A percentile compares a stretch with the other conserved stretches of the same genome.
Evolutionary conservation across 1,284 basidiomycete genomes (phyloP).

Genomic region (Irpex lacteus): DNA sequence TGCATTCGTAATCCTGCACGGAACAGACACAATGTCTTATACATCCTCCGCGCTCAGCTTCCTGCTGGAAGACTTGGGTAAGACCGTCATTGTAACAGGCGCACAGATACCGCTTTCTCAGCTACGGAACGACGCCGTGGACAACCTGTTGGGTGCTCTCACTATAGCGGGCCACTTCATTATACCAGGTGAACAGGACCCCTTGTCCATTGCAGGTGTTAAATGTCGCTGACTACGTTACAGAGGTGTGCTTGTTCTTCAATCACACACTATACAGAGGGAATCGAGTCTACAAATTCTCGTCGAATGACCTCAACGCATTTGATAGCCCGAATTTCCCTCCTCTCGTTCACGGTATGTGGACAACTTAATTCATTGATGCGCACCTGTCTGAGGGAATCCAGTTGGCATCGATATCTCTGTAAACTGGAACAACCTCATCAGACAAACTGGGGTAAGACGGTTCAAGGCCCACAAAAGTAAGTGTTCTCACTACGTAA

Average conservation of each 20-base stretch:
- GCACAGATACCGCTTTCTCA: constrained; percentile 91
- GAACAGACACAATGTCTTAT: constrained; percentile 93
- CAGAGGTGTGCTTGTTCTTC: constrained; percentile 85
- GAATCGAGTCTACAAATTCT: constrained; percentile 83
- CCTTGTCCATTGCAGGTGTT: no score
- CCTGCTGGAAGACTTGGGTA: constrained; percentile 87
- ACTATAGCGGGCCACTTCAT: constrained; percentile 87
- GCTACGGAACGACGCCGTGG: constrained; percentile 85
- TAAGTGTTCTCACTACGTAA: constrained; percentile 23
- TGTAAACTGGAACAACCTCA: constrained; percentile 83
- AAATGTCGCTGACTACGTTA: background rate
- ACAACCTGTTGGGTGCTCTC: constrained; percentile 86
- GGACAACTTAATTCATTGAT: background rate
- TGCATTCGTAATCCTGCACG: constrained; percentile 88
- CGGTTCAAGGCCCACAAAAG: constrained; percentile 82
- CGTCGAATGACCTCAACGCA: constrained; percentile 83
- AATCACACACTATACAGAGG: constrained; percentile 86
- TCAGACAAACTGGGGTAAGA: constrained; percentile 73
- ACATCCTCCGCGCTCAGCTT: constrained; percentile 87
- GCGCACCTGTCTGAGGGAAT: background rate
- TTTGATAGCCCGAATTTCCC: constrained; percentile 87
- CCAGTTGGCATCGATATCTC: constrained; percentile 86
- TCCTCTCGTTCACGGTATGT: constrained; percentile 76
- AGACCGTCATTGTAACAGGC: constrained; percentile 86
- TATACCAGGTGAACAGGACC: constrained; percentile 65